A percentile compares a stretch with the other conserved stretches of the same genome.
Evolutionary conservation across 2,329 filamentous ascomycete genomes (phyloP).

Genomic region (Massarina eburnea): DNA sequence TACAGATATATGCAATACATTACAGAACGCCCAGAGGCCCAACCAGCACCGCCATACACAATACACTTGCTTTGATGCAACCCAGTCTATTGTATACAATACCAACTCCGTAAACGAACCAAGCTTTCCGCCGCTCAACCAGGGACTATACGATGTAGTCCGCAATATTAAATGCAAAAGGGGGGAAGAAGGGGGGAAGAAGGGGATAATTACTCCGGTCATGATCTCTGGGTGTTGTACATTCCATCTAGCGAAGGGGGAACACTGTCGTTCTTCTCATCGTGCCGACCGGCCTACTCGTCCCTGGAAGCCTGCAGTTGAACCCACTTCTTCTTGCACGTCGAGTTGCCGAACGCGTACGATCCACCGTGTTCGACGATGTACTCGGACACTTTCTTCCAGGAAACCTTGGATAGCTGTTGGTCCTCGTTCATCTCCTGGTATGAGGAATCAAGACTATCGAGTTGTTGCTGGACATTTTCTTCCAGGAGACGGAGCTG

Average conservation of each 20-base stretch:
- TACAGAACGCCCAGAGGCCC: conserved; percentile 1
- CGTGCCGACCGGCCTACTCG: neutral
- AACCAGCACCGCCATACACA: neutral
- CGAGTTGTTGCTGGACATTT: conserved; percentile 23
- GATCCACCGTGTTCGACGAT: conserved; percentile 56
- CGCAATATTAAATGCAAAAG: neutral
- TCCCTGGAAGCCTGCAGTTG: conserved; percentile 35
- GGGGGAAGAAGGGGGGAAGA: neutral
- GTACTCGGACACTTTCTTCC: conserved; percentile 60
- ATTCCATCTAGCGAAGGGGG: neutral
- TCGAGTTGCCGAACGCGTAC: conserved; percentile 63
- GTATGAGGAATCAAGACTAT: conserved; percentile 17
- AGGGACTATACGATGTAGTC: neutral
- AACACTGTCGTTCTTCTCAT: neutral
- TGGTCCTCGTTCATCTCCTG: conserved; percentile 13
- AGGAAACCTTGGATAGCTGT: conserved; percentile 52
- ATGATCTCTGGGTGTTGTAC: neutral
- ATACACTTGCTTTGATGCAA: conserved; percentile 1
- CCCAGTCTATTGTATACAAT: neutral
- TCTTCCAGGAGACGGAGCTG: conserved; percentile 29
- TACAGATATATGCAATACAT: neutral
- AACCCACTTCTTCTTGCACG: conserved; percentile 64
- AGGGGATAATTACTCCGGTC: neutral
- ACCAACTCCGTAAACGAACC: neutral
- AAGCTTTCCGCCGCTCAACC: neutral